A percentile compares a stretch with the other conserved stretches of the same genome.
Evolutionary conservation across 108 stramenopile genomes (phyloP).

Genomic region (Mediolabrus comicus): DNA sequence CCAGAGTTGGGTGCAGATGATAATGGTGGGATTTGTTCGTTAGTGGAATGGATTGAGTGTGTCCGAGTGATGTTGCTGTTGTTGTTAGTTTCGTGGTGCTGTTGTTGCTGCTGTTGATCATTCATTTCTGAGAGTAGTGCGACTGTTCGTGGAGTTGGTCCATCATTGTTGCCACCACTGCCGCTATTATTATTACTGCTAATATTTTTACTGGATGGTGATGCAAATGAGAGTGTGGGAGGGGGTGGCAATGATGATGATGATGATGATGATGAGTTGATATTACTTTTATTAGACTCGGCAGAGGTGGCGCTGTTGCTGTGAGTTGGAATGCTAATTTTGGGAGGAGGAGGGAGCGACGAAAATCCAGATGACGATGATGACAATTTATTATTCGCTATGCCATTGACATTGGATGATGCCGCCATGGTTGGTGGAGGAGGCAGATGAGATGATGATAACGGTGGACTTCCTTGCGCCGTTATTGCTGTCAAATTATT

Average conservation of each 20-base stretch:
- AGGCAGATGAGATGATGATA: not conserved
- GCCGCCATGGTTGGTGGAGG: not conserved
- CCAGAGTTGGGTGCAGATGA: slow-evolving; percentile 26
- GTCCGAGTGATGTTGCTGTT: not conserved
- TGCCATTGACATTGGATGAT: not conserved
- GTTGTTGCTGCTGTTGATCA: not conserved
- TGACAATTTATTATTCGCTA: not conserved
- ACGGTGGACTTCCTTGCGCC: too few relatives aligned
- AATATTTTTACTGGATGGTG: not conserved
- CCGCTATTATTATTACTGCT: not conserved
- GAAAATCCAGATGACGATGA: not conserved
- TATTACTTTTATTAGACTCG: too few relatives aligned
- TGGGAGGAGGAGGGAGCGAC: not conserved
- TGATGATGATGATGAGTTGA: too few relatives aligned
- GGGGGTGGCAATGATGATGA: slow-evolving; percentile 19
- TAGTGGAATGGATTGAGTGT: slow-evolving; percentile 29
- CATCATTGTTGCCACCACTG: not conserved
- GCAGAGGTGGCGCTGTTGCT: not conserved
- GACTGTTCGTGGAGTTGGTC: not conserved
- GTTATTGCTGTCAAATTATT: too few relatives aligned
- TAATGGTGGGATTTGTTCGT: slow-evolving; percentile 34
- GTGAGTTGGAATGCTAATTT: not conserved
- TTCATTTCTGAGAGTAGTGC: slow-evolving; percentile 5
- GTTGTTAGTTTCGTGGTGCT: not conserved
- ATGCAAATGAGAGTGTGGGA: not conserved